Base-by-base conservation (phyloP, 2,329 filamentous ascomycete species). In the Escovopsis sp. region DNA sequence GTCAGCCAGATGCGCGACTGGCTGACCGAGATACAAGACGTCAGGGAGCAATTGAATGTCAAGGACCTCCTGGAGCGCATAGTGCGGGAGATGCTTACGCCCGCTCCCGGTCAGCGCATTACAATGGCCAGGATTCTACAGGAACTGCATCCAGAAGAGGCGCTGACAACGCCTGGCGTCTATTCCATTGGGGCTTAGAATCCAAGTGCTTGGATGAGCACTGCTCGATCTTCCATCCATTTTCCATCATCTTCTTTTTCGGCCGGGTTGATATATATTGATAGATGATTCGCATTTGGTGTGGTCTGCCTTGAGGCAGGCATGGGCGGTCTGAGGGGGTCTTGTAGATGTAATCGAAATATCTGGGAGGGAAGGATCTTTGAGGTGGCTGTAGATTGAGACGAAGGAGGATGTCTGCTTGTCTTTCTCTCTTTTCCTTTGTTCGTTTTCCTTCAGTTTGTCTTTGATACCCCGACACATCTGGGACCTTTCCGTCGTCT, bases 1-100 rank as follows among this genome's bases (percentile, higher is more conserved):
- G 63, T 65, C 3, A 48, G 58, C 11, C 69, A 74, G 53, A 77
- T 77, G 73, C 66, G 69, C 43, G 61, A 65, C 43, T 77, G 73
- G 73, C 61, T 77, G 37, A 59, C 54, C 34, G 72, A 76, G 56
- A 62, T 77, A 36, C 64, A 61, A 36, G 65, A 69, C 37, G 69
- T 68, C 15, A 62, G 68, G 47, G 59, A 61, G 44, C 60, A 53
- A 34, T 64, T 77, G 3, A 63, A 69, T 51, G 47, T 53, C 6
- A 59, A 61, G 23, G 70, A 76, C 51, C 61, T 60, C 39, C 55
- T 77, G 33, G 72, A 77, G 56, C 58, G 63, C 12, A 55, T 77
- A 9, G 65, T 75, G 12, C 59, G 59, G 44, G 68, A 73, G 33
- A 77, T 77, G 73, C 50, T 77, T 45, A 61, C 61, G 6, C 67